Conservation (phyloP, 2,329 filamentous ascomycete species). For the Sporothrix pseudoabietina region DNA sequence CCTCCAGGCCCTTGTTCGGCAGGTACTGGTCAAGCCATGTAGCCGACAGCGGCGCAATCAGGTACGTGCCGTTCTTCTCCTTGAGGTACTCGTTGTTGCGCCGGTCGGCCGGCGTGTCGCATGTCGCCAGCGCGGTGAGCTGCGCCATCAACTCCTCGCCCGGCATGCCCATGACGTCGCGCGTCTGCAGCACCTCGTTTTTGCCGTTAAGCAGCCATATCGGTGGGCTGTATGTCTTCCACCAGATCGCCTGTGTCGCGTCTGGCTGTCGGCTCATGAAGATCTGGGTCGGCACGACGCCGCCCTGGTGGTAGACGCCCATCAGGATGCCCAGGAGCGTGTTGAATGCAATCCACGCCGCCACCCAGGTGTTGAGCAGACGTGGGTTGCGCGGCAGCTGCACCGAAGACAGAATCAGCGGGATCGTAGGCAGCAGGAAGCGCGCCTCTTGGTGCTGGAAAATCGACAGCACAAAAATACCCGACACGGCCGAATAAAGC, state of each 20-base stretch:
- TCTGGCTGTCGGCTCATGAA: conserved; percentile 71
- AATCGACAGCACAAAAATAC: conserved; percentile 68
- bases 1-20: conserved; percentile 59
- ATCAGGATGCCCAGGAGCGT: conserved; percentile 67
- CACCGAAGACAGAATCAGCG: conserved; percentile 74
- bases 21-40: conserved; percentile 68
- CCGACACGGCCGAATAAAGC: conserved; percentile 73
- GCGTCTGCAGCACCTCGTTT: conserved; percentile 69
- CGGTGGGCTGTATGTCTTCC: conserved; percentile 83
- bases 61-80: conserved; percentile 64
- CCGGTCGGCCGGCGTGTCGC: conserved; percentile 60
- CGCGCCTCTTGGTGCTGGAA: conserved; percentile 81
- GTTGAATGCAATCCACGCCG: conserved; percentile 71
- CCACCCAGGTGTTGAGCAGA: conserved; percentile 58
- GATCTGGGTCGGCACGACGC: conserved; percentile 73
- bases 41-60: conserved; percentile 74
- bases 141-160: conserved; percentile 62
- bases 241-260: conserved; percentile 73
- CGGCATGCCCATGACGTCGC: conserved; percentile 73
- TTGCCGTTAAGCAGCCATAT: conserved; percentile 78
- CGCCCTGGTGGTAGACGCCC: conserved; percentile 81
- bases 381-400: conserved; percentile 61
- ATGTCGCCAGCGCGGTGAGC: conserved; percentile 62
- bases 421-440: conserved; percentile 74
- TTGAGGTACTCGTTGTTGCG: conserved; percentile 60